Base-by-base conservation (phyloP, 2,329 filamentous ascomycete species). In the Calonectria montana region DNA sequence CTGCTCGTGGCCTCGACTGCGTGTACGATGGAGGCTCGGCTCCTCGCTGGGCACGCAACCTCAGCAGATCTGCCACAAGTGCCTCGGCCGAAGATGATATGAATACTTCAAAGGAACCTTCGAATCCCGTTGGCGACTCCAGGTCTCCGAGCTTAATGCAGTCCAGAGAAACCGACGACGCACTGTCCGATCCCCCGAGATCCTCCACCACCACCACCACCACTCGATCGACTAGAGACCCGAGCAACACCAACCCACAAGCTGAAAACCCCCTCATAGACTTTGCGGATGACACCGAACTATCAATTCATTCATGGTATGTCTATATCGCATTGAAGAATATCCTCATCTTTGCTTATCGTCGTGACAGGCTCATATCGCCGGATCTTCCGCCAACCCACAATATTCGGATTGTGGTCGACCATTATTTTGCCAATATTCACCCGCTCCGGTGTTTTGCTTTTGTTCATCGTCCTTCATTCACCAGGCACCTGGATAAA, bases 381-480 rank as follows among this genome's bases (percentile, higher is more conserved):
- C 73, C 80, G 18, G 80, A 77, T 13, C 80, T 84, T 6, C 82
- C 82, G 13, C 76, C 80, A 12, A 65, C 72, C n/a, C 80, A 81
- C 64, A 82, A 83, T 50, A 78, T 84, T 25, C 82, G 82, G 16
- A 79, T 79, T 0, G 79, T 83, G 4, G 80, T 84, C 27, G 82
- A 84, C 55, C 82, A 82, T 70, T 84, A 84, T 68, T 84, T 84
- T 73, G 76, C 81, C 70, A 84, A 84, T 35, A 76, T 84, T 5
- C 87, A 84, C 63, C 82, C 82, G n/a, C 79, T 84, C 5, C 80
- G 83, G 23, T 84, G 83, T 71, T 84, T 84, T 65, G 82, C 83
- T 18, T 84, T 84, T 78, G 82, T 84, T 21, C 83, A 84, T 64
- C 83, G 84, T 62, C 83, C 83, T 4, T 83, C 83, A 1, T 84